Conservation (phyloP, 2,329 filamentous ascomycete genomes). For the Xylaria sp. region DNA sequence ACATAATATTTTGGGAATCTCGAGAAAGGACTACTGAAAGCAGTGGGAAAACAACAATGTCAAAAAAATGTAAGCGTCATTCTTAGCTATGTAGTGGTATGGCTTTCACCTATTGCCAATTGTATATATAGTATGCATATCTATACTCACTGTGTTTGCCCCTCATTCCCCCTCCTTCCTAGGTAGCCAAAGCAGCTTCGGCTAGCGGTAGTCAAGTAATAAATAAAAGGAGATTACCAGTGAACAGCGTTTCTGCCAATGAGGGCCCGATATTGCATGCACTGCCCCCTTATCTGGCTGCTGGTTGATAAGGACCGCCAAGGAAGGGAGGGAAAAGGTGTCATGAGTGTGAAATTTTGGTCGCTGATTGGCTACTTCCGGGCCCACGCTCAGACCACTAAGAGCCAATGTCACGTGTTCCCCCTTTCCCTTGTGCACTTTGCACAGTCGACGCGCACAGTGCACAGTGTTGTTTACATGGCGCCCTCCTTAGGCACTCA, state of each 20-base stretch:
- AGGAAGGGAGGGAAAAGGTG: slow-evolving; percentile 4
- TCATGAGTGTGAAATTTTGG: not conserved
- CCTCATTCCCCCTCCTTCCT: not conserved
- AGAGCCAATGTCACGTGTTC: slow-evolving; percentile 4
- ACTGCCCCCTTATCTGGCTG: slow-evolving; percentile 1
- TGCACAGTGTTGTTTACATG: slow-evolving; percentile 17
- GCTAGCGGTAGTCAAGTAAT: not conserved
- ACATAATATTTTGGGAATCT: not conserved
- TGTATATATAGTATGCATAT: not conserved
- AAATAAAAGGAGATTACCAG: slow-evolving; percentile 10
- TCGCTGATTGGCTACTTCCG: slow-evolving; percentile 14
- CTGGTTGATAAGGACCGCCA: slow-evolving; percentile 11
- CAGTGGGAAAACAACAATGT: not conserved
- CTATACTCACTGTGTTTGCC: slow-evolving; percentile 3
- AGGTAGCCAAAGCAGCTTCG: not conserved
- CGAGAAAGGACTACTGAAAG: not conserved
- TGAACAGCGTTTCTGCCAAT: slow-evolving; percentile 3
- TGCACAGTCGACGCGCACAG: slow-evolving; percentile 24
- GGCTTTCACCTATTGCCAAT: not conserved
- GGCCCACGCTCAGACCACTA: not conserved
- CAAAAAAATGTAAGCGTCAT: slow-evolving; percentile 17
- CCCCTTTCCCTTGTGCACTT: slow-evolving; percentile 8
- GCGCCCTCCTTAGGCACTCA: slow-evolving; percentile 1
- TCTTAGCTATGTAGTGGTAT: not conserved
- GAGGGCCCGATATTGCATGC: not conserved